Conservation (phyloP, 768 basidiomycete species). For the Auriscalpium microsporum region DNA sequence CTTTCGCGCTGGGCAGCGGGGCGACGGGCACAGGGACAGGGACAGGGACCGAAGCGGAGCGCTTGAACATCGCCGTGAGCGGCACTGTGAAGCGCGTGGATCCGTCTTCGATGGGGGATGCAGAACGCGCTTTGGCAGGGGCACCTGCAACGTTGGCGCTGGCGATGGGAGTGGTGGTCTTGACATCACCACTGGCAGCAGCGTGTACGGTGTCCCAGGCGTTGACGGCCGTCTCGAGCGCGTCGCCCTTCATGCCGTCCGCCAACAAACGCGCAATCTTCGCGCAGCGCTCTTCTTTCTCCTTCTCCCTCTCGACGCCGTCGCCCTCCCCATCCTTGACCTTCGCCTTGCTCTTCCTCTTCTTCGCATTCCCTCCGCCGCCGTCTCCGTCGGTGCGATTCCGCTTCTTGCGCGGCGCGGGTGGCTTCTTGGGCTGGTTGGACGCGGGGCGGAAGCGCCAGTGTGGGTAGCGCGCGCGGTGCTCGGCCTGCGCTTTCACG, state of each 20-base stretch:
- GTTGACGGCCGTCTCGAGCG: constrained; percentile 52
- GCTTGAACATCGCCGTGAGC: constrained; percentile 58
- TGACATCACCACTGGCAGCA: constrained; percentile 6
- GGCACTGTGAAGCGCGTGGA: constrained; percentile 34
- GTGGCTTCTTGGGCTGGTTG: constrained; percentile 26
- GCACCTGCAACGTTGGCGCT: background rate
- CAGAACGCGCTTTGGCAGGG: constrained; percentile 5
- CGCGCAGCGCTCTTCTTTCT: constrained; percentile 48
- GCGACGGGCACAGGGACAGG: background rate
- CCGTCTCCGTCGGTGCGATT: constrained; percentile 27
- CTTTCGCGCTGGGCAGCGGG: background rate
- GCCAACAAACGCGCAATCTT: constrained; percentile 63
- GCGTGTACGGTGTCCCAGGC: constrained; percentile 40
- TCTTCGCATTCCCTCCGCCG: background rate
- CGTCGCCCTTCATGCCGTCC: constrained; percentile 56
- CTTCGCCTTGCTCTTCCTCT: constrained; percentile 20
- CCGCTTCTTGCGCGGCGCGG: constrained; percentile 23
- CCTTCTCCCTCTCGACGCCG: constrained; percentile 12
- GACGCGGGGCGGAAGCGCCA: constrained; percentile 75
- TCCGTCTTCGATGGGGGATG: constrained; percentile 11
- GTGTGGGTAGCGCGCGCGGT: constrained; percentile 66
- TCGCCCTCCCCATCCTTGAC: constrained; percentile 24
- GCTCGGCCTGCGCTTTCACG: constrained; percentile 60
- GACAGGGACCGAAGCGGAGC: constrained; percentile 40
- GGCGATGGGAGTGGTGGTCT: constrained; percentile 16